phyloP scores from a whole-genome alignment of 345 rosid species.

The Clarkia xantiana region DNA sequence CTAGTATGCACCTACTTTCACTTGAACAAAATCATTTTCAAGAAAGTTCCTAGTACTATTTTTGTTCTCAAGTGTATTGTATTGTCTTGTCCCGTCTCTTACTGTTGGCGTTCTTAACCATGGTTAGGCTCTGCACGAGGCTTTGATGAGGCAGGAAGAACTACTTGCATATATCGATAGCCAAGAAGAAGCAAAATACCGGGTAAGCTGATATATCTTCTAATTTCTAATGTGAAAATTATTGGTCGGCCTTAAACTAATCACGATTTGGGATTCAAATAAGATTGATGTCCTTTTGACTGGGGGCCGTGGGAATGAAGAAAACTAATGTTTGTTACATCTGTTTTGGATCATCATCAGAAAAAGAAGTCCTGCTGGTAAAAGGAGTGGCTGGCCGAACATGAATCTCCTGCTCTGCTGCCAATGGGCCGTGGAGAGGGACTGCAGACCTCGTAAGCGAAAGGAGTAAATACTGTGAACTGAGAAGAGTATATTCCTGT shows the following conservation, averaged over 20 bases:
- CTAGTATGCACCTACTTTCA: no score
- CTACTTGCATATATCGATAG: conserved; percentile 85
- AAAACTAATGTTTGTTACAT: background rate
- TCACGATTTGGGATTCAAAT: no score
- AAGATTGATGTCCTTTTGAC: no score
- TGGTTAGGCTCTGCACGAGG: conserved; percentile 77
- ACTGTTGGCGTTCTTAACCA: background rate
- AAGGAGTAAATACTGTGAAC: no score
- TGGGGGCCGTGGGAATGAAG: no score
- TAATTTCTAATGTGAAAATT: conserved; percentile 3
- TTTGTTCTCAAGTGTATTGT: no score
- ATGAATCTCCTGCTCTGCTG: no score
- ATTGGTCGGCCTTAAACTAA: background rate
- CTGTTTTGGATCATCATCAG: conserved; percentile 15
- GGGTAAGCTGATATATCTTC: conserved; percentile 25
- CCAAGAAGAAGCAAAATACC: conserved; percentile 55
- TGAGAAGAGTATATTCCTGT: no score
- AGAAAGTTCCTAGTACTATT: no score
- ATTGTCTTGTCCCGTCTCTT: background rate
- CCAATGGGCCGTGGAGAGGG: no score
- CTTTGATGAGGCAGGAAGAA: conserved; percentile 94
- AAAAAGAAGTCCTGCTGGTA: conserved; percentile 64
- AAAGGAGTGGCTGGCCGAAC: background rate
- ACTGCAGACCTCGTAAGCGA: no score
- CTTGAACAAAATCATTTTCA: no score